Conservation (phyloP, 2,329 filamentous ascomycete genomes). For the Aspergillus unguis region DNA sequence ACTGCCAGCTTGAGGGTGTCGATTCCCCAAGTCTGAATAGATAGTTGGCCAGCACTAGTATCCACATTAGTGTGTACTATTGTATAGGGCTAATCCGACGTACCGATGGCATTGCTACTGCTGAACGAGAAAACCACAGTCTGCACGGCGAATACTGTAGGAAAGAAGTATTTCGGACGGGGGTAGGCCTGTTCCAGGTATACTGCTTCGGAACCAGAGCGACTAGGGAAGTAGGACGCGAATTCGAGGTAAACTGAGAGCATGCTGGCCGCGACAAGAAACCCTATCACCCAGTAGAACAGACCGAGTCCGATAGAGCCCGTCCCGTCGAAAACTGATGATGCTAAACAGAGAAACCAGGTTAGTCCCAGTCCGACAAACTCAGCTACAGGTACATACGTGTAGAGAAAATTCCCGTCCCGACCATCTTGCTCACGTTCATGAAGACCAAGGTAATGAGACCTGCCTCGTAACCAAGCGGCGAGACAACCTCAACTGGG, state of each 20-base stretch:
- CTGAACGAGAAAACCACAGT: conserved; percentile 63
- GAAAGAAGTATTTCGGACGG: conserved; percentile 61
- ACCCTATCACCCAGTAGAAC: conserved; percentile 64
- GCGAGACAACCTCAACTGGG: conserved; percentile 57
- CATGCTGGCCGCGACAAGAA: conserved; percentile 55
- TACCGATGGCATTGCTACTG: conserved; percentile 61
- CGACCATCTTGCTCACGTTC: conserved; percentile 62
- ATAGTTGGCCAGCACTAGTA: conserved; percentile 59
- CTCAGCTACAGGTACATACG: conserved; percentile 43
- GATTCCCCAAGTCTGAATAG: conserved; percentile 56
- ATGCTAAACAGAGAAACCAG: conserved; percentile 42
- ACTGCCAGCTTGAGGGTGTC: conserved; percentile 57
- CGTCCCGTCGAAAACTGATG: conserved; percentile 55
- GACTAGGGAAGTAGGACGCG: conserved; percentile 63
- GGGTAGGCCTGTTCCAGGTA: conserved; percentile 68
- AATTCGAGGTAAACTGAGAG: conserved; percentile 62
- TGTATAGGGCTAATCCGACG: neutral
- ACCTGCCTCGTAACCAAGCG: conserved; percentile 58
- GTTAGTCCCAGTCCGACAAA: neutral
- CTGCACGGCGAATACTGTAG: conserved; percentile 62
- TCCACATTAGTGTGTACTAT: conserved; percentile 29
- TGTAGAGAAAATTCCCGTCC: conserved; percentile 63
- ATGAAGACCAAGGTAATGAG: conserved; percentile 57
- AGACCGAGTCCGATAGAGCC: conserved; percentile 62
- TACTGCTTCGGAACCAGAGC: conserved; percentile 64